Base-by-base conservation (phyloP, 1,284 basidiomycete genomes). In the Lentinus polychrous region DNA sequence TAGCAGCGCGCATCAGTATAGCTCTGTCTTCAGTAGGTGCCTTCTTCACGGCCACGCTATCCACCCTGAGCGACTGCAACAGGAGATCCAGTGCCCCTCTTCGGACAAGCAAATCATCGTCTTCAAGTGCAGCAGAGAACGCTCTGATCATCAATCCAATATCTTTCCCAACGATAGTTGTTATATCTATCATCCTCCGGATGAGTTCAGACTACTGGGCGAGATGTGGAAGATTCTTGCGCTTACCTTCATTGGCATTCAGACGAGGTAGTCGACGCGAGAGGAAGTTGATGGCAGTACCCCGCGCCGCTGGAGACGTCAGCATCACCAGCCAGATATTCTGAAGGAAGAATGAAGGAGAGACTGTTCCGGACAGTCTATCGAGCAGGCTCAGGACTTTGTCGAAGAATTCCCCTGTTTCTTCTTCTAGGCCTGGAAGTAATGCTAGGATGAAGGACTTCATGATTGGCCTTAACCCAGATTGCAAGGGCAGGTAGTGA, bases 391-490 rank as follows among this genome's bases (percentile, higher is more conserved):
- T 72, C 23, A 97, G 64, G n/a, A 94, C 91, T 70, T 91, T 91
- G 44, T 99, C 95, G 58, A 98, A 98, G 68, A 91, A 96, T 65
- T 98, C 94, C 2, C 92, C 91, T 0, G 90, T 92, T 64, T 96
- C 94, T 66, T 98, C 94, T 65, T 97, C 94, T 41, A 97, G 71
- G 0, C 94, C 94, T 1, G 96, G 95, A 4, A 99, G 76, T 15
- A 99, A 66, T 0, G 95, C 91, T 38, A 99, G 76, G 43, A 97
- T 91, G 60, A 99, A 86, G 0, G 95, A 90, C 61, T 95, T 97
- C 71, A 91, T 93, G 24, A 93, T 76, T 5, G 94, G 94, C 17
- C 95, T 82, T 14, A 99, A 74, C 40, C 81, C 78, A 14, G 73
- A 72, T 66, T 91, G 83, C 7, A 99, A 71, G 0, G 95, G 93